phyloP scores from a whole-genome alignment of 768 basidiomycete genomes.

The Kwoniella sp. region DNA sequence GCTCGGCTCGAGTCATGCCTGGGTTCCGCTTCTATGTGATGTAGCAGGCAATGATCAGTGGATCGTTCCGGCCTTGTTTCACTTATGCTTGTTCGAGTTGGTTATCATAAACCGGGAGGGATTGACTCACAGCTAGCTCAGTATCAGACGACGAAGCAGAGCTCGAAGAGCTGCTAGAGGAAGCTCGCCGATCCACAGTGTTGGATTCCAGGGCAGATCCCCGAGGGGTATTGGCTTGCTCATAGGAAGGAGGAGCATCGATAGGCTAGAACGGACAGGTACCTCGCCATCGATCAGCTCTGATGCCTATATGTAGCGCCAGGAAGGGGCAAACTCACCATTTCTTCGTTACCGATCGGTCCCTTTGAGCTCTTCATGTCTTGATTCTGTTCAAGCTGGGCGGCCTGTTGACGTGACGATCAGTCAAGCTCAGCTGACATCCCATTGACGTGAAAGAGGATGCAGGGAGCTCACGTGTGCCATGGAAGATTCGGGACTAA shows the following conservation, averaged over 20 bases:
- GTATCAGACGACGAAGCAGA: not conserved
- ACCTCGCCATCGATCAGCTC: not conserved
- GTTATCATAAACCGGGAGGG: too few species aligned
- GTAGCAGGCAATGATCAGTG: too few species aligned
- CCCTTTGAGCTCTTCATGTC: not conserved
- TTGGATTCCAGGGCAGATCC: too few species aligned
- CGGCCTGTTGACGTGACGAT: not conserved
- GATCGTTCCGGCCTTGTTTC: too few species aligned
- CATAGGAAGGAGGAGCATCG: not conserved
- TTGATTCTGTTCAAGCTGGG: not conserved
- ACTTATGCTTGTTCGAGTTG: too few species aligned
- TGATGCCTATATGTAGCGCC: not conserved
- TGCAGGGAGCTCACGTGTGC: not conserved
- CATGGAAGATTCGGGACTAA: not conserved
- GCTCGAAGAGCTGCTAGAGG: not conserved
- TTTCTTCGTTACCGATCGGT: not conserved
- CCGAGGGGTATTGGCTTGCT: not conserved
- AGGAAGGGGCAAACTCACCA: not conserved
- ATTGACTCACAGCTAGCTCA: not conserved
- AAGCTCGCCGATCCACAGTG: not conserved
- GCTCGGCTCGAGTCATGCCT: not conserved
- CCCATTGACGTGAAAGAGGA: not conserved
- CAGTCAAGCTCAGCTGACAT: not conserved
- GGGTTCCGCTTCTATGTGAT: not conserved
- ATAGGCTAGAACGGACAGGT: not conserved